Percentiles rank a stretch among this genome's conserved stretches.
phyloP scores from a whole-genome alignment of 164 flowering plant species.

The Warburgia ugandensis region DNA sequence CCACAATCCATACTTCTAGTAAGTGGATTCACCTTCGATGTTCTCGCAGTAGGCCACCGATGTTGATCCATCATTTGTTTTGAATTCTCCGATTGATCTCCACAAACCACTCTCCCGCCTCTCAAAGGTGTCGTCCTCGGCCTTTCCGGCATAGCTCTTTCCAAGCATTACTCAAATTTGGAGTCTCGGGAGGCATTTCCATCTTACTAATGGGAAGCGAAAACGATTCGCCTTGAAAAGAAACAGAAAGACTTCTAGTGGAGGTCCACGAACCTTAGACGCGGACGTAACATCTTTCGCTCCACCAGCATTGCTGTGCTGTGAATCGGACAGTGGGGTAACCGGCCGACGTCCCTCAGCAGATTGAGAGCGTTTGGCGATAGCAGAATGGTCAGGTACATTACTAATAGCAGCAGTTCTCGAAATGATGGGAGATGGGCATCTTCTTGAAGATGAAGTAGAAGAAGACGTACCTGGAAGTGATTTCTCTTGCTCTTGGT shows the following conservation, averaged over 20 bases:
- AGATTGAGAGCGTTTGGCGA: slow-evolving; percentile 52
- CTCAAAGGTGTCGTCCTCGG: slow-evolving; percentile 30
- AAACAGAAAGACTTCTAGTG: slow-evolving; percentile 74
- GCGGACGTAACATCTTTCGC: slow-evolving; percentile 40
- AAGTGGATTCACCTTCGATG: slow-evolving; percentile 28
- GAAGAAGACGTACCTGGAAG: slow-evolving; percentile 52
- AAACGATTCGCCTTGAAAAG: slow-evolving; percentile 90
- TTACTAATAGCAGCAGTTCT: neutral
- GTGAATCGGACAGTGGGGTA: slow-evolving; percentile 20
- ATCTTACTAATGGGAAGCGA: slow-evolving; percentile 71
- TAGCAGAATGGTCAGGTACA: slow-evolving; percentile 13
- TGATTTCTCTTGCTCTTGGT: slow-evolving; percentile 55
- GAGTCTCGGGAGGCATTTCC: no score
- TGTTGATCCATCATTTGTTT: slow-evolving; percentile 47
- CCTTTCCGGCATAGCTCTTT: slow-evolving; percentile 57
- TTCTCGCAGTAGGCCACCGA: slow-evolving; percentile 87
- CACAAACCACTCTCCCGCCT: slow-evolving; percentile 17
- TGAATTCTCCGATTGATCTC: slow-evolving; percentile 55
- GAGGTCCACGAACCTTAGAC: slow-evolving; percentile 58
- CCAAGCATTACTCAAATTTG: slow-evolving; percentile 11
- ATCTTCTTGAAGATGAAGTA: slow-evolving; percentile 38
- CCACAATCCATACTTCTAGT: slow-evolving; percentile 57
- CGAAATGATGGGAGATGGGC: slow-evolving; percentile 45
- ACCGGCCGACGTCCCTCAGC: slow-evolving; percentile 44
- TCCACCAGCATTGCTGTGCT: slow-evolving; percentile 20